Evolutionary conservation across 139 green algal species (phyloP), one percentile per base, ranked within the genome.

Genomic region (Deuterostichococcus epilithicus): DNA sequence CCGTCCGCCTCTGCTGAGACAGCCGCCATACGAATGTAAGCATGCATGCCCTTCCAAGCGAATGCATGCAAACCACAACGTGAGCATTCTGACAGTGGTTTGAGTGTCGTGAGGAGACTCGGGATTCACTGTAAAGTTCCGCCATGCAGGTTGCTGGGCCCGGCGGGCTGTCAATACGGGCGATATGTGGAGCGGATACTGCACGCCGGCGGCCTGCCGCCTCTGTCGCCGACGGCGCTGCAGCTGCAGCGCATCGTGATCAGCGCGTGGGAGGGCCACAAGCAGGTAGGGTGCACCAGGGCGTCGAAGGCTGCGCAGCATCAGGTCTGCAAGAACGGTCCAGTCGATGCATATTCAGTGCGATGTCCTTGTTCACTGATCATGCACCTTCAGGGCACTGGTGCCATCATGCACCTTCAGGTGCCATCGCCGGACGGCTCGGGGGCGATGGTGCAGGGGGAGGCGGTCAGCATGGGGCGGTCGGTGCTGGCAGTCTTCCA

Each of bases 401-500:
- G 13, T 13, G 15, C 18, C 15, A 60, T 26, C 13, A 13, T 42
- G 15, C 44, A 22, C 25, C 38, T 33, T 35, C 45, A 66, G 52
- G 52, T 63, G 30, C 47, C n/a, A 36, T 4, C 60, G 28, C 28
- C 47, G 45, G 32, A n/a, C 32, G 18, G 28, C 32, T 30, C 26
- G 32, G 20, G 18, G 13, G 22, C 45, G 8, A 45, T 34, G 45
- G 36, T 42, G 39, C 66, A n/a, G n/a, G 52, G 8, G 15, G 20
- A 68, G 18, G 37, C 32, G 4, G 8, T 73, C 44, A 39, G 42
- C 68, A 65, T 38, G 28, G 73, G 58, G 13, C 36, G 79, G 34
- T 68, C 73, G 5, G 35, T 86, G 58, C 59, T 86, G 47, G 63
- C 44, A 2, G 70, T 86, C 39, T 86, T 80, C 70, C 77, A 80